phyloP scores from a whole-genome alignment of 148 eudicot genomes.

The Vaccinium corymbosum region DNA sequence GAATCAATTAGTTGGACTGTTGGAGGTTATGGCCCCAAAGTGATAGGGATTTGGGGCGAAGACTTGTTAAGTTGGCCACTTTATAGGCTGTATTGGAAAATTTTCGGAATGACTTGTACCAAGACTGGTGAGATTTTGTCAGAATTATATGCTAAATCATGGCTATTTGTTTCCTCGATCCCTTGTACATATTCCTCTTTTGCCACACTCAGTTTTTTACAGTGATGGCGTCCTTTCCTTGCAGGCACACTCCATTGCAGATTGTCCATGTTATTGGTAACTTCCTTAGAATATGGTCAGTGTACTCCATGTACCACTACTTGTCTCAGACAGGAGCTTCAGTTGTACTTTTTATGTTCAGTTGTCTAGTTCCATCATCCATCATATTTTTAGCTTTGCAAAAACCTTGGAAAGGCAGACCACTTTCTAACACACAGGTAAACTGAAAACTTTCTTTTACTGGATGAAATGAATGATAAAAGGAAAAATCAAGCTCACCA shows the following conservation, averaged over 20 bases:
- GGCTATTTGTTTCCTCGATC: not conserved
- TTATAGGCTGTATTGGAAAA: not conserved
- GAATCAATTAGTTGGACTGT: constrained; percentile 1
- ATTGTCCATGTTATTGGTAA: constrained; percentile 71
- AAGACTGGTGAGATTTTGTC: not conserved
- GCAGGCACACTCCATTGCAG: constrained; percentile 79
- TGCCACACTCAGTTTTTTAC: not conserved
- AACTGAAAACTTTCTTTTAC: not conserved
- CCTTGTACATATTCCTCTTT: not conserved
- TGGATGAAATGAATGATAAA: not conserved
- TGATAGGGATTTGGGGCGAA: not conserved
- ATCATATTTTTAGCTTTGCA: constrained; percentile 62
- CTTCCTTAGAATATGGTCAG: constrained; percentile 94
- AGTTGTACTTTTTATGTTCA: constrained; percentile 76
- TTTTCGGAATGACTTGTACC: constrained; percentile 15
- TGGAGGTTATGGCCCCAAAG: not conserved
- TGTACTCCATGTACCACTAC: constrained; percentile 85
- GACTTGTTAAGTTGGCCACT: not conserved
- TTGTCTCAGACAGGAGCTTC: constrained; percentile 83
- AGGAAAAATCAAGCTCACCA: not conserved
- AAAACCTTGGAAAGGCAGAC: constrained; percentile 95
- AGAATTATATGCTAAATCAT: not conserved
- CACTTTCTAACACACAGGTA: constrained; percentile 89
- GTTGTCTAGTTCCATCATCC: constrained; percentile 79
- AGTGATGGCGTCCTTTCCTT: constrained; percentile 19